Base-by-base conservation (phyloP, 345 rosid genomes). In the Linum lewisii region DNA sequence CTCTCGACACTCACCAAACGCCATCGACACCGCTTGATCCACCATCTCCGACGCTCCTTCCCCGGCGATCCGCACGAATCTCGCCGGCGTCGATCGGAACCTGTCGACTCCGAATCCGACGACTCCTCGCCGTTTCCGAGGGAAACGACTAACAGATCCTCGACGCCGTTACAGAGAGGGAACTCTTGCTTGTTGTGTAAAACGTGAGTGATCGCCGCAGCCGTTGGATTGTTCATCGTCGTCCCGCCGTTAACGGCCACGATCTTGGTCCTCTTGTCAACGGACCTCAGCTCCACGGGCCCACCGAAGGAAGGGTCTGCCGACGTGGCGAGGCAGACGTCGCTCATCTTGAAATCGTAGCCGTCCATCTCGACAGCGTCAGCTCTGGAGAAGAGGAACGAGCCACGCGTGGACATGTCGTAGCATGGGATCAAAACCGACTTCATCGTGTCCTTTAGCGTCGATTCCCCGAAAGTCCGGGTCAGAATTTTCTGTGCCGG, bases 11-110 rank as follows among this genome's bases (percentile, higher is more conserved):
- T 79, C 82, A 67, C 84, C 88, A 58, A 91, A 91, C 11, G 96
- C 98, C 95, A 79, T 91, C 18, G 96, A 78, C 51, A 88, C 96
- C 47, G 98, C 92, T 61, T 91, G 96, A 67, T 91, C 98, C 54
- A 91, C 90, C 81, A 71, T 74, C 36, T 81, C 87, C 8, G 91
- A 80, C 60, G 82, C 84, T 63, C 85, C 87, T 24, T 85, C 84
- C 18, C 81, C 87, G 36, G 87, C 82, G 51, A 85, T 74, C 53
- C 75, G 64, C 1, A 77, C 55, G 29, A 75, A 75, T 7, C 69
- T 59, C 5, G 78, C 66, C 10, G 75, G 75, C n/a, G 24, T 49
- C 5, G 73, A n/a, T 5, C 42, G 57, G 42, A 21, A 51, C 23
- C 64, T 38, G 11, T 62, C 67, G 20, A 21, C 8, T 0, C 19